phyloP scores from a whole-genome alignment of 2,329 filamentous ascomycete species.

The Lachnellula hyalina region DNA sequence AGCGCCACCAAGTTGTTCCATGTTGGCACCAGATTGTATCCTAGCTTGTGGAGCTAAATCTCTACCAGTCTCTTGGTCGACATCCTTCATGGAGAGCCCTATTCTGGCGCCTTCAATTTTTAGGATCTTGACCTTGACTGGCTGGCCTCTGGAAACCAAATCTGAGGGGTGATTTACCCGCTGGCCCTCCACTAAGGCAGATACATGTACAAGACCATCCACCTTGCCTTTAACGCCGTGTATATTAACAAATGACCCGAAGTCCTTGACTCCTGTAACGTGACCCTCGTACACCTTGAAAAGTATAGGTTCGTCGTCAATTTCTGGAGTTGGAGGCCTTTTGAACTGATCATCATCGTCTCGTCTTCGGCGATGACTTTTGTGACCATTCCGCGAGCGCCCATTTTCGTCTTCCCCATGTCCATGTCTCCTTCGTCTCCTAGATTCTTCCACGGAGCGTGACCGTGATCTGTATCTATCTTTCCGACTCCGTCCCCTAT shows the following conservation, averaged over 20 bases:
- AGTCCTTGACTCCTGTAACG: constrained; percentile 90
- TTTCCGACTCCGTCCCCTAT: constrained; percentile 33
- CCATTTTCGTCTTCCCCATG: constrained; percentile 57
- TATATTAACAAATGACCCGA: constrained; percentile 93
- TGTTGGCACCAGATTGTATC: constrained; percentile 86
- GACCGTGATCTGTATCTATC: constrained; percentile 47
- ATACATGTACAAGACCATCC: constrained; percentile 90
- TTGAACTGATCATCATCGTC: constrained; percentile 56
- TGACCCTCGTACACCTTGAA: constrained; percentile 87
- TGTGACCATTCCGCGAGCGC: constrained; percentile 37
- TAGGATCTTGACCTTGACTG: constrained; percentile 87
- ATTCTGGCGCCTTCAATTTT: constrained; percentile 79
- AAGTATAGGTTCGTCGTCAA: constrained; percentile 76
- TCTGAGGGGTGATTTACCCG: constrained; percentile 91
- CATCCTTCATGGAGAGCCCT: constrained; percentile 94
- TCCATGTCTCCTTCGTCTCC: constrained; percentile 39
- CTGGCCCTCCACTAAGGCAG: constrained; percentile 76
- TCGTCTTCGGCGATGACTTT: constrained; percentile 37
- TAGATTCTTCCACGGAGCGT: constrained; percentile 39
- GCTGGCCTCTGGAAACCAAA: constrained; percentile 71
- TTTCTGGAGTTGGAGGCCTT: constrained; percentile 61
- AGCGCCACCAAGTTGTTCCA: constrained; percentile 68
- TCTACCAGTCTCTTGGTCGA: constrained; percentile 81
- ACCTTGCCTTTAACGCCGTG: constrained; percentile 80
- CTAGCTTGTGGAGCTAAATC: constrained; percentile 75